Conservation (phyloP, 306 rosid species). For the Mimosa pudica region DNA sequence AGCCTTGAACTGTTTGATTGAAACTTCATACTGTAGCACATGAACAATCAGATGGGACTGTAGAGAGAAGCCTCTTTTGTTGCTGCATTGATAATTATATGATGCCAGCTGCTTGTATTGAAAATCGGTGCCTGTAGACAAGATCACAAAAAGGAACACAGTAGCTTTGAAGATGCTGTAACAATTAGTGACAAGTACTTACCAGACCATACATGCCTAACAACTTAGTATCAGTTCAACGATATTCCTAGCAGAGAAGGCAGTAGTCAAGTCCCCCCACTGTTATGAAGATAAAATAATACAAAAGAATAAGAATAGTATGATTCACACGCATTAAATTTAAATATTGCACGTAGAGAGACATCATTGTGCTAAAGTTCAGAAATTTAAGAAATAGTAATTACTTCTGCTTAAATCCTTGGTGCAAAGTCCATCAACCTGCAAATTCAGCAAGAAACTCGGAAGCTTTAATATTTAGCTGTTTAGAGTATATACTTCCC, state of each 20-base stretch:
- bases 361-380: constrained; percentile 7
- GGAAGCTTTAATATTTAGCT: not conserved
- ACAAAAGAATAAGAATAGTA: not conserved
- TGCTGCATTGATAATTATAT: not conserved
- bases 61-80: not conserved
- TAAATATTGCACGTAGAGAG: constrained; percentile 6
- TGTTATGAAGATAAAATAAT: constrained; percentile 9
- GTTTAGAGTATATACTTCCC: not conserved
- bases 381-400: not conserved
- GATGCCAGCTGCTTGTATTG: not conserved
- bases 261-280: not conserved
- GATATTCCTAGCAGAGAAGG: constrained; percentile 15
- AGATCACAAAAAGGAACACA: not conserved
- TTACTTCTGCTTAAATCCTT: not conserved
- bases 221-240: not conserved
- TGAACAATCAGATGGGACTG: not conserved
- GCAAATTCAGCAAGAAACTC: constrained; percentile 18
- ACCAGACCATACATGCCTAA: not conserved
- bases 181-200: not conserved
- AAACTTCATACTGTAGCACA: not conserved
- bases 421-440: not conserved
- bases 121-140: not conserved
- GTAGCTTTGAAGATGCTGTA: not conserved
- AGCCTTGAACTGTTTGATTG: not conserved
- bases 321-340: not conserved